phyloP scores from a whole-genome alignment of 257 asterid species.

The Rhazya stricta region DNA sequence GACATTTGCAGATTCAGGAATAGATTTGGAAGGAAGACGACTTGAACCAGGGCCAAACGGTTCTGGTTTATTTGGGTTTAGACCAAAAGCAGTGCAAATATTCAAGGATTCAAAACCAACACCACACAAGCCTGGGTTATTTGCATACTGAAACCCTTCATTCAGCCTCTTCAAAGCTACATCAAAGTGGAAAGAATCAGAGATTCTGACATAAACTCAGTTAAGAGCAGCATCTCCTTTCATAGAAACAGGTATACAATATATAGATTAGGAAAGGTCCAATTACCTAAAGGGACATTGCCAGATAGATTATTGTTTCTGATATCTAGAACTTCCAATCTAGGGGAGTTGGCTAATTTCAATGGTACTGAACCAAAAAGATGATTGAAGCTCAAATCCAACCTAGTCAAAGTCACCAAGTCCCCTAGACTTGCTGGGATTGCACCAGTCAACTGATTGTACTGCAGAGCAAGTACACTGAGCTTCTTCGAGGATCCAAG shows the following conservation, averaged over 20 bases:
- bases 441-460: slow-evolving; percentile 76
- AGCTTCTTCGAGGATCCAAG: slow-evolving; percentile 63
- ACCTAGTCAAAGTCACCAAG: slow-evolving; percentile 53
- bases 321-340: slow-evolving; percentile 63
- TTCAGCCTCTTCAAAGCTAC: slow-evolving; percentile 73
- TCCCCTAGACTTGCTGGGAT: slow-evolving; percentile 85
- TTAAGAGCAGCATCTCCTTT: background rate
- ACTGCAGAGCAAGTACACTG: slow-evolving; percentile 80
- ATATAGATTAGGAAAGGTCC: background rate
- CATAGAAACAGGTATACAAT: background rate
- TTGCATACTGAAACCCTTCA: slow-evolving; percentile 74
- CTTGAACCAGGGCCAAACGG: slow-evolving; percentile 55
- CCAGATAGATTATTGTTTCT: slow-evolving; percentile 86
- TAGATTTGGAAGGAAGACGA: slow-evolving; percentile 56
- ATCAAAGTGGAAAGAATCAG: slow-evolving; percentile 10
- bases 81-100: slow-evolving; percentile 44
- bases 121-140: slow-evolving; percentile 78
- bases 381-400: slow-evolving; percentile 77
- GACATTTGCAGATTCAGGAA: slow-evolving; percentile 81
- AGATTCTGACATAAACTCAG: background rate
- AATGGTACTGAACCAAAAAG: slow-evolving; percentile 78
- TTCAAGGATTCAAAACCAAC: slow-evolving; percentile 42
- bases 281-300: slow-evolving; percentile 80
- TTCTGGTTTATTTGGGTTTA: slow-evolving; percentile 48
- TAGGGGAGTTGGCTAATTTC: slow-evolving; percentile 48